These are phyloP conservation scores for Amanita pseudoporphyria DNA, from an alignment of 768 basidiomycete species.

Conservation along the genomic window DNA sequence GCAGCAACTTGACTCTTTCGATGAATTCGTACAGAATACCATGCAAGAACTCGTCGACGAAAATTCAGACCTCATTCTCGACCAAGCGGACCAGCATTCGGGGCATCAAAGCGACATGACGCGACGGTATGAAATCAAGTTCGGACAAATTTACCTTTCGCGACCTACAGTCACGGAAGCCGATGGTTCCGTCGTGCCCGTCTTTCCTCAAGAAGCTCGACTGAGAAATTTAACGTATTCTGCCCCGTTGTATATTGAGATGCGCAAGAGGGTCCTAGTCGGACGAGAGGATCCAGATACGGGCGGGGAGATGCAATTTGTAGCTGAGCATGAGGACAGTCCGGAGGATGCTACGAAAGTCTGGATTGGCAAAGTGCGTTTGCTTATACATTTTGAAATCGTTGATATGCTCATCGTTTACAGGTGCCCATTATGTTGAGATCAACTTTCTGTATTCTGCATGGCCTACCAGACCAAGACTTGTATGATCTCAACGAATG, in stretches of 20 bases:
- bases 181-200: slow-evolving; percentile 87
- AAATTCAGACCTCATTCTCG: slow-evolving; percentile 88
- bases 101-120: slow-evolving; percentile 74
- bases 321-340: slow-evolving; percentile 55
- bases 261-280: slow-evolving; percentile 76
- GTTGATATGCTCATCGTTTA: background rate
- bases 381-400: background rate
- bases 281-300: slow-evolving; percentile 79
- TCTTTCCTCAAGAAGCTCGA: slow-evolving; percentile 96
- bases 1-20: slow-evolving; percentile 96
- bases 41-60: slow-evolving; percentile 99
- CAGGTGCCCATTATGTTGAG: slow-evolving; percentile 98
- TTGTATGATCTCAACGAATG: slow-evolving; percentile 94
- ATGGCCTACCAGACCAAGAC: slow-evolving; percentile 67
- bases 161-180: slow-evolving; percentile 91
- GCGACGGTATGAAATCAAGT: slow-evolving; percentile 93
- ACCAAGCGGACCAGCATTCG: slow-evolving; percentile 94
- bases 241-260: slow-evolving; percentile 90
- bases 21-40: slow-evolving; percentile 98
- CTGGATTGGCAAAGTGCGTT: slow-evolving; percentile 85
- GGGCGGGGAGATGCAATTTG: slow-evolving; percentile 75
- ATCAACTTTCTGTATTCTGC: slow-evolving; percentile 89
- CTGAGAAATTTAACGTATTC: slow-evolving; percentile 94
- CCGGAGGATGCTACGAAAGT: slow-evolving; percentile 70
- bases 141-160: slow-evolving; percentile 96